phyloP scores from a whole-genome alignment of 371 early-diverging fungal genomes.

The Thermomucor indicae-seudaticae region DNA sequence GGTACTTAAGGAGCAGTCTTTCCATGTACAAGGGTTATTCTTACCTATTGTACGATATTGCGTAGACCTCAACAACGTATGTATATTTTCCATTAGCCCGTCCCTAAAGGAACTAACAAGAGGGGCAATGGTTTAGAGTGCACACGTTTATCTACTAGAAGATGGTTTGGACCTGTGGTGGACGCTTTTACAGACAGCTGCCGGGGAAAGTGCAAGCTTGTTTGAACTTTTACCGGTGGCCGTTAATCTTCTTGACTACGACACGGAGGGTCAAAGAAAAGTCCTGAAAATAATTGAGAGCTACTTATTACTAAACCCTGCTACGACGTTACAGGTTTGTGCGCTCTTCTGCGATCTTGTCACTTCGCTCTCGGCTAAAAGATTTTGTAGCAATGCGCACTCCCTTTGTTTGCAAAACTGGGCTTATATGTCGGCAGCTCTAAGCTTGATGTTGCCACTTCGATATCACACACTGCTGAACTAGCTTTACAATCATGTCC shows the following conservation, averaged over 20 bases:
- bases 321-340: conserved; percentile 40
- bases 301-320: conserved; percentile 67
- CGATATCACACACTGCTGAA: conserved; percentile 62
- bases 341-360: neutral
- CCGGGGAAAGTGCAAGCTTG: conserved; percentile 47
- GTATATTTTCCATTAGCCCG: neutral
- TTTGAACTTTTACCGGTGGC: conserved; percentile 60
- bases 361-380: too few species aligned
- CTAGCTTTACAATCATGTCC: conserved; percentile 49
- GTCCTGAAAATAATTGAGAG: conserved; percentile 77
- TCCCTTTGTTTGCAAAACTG: conserved; percentile 48
- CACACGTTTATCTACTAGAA: conserved; percentile 81
- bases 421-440: conserved; percentile 53
- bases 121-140: conserved; percentile 42
- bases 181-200: conserved; percentile 66
- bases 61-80: conserved; percentile 53
- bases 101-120: neutral
- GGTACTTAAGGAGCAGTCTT: conserved; percentile 68
- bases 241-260: conserved; percentile 64
- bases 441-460: conserved; percentile 56
- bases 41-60: conserved; percentile 74
- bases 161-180: conserved; percentile 89
- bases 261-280: conserved; percentile 70
- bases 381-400: conserved; percentile 30
- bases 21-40: conserved; percentile 67